Evolutionary conservation across 2,329 filamentous ascomycete genomes (phyloP).

Genomic region (Cadophora malorum): DNA sequence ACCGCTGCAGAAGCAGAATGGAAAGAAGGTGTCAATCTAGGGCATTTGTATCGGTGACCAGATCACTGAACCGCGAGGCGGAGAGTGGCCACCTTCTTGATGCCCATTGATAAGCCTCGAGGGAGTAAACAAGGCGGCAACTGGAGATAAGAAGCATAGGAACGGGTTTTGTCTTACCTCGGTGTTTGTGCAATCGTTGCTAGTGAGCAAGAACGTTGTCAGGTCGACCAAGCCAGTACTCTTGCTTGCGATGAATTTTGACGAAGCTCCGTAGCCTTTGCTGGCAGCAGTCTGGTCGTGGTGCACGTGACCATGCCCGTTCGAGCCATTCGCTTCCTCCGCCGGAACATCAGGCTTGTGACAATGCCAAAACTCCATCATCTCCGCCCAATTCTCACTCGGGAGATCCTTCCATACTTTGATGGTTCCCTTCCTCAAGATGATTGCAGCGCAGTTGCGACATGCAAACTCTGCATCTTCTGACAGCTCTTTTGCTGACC

Average conservation of each 20-base stretch:
- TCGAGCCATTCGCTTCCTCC: constrained; percentile 51
- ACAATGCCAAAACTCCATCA: constrained; percentile 99
- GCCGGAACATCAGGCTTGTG: constrained; percentile 77
- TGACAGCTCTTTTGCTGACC: constrained; percentile 60
- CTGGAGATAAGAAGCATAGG: constrained; percentile 25
- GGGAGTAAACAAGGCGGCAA: constrained; percentile 29
- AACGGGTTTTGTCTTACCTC: constrained; percentile 47
- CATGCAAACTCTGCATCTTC: constrained; percentile 45
- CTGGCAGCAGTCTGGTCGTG: constrained; percentile 54
- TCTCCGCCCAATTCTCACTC: constrained; percentile 97
- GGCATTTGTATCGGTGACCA: constrained; percentile 74
- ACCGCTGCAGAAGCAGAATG: constrained; percentile 41
- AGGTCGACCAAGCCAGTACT: constrained; percentile 82
- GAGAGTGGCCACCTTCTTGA: constrained; percentile 69
- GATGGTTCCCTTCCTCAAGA: constrained; percentile 50
- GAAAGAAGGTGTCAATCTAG: constrained; percentile 55
- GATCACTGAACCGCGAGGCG: constrained; percentile 55
- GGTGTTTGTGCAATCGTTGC: constrained; percentile 65
- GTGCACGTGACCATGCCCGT: constrained; percentile 36
- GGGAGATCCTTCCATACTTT: constrained; percentile 87
- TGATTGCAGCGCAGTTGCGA: constrained; percentile 52
- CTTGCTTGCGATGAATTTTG: constrained; percentile 68
- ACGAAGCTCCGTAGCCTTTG: constrained; percentile 86
- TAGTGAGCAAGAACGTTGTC: constrained; percentile 74
- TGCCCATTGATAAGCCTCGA: constrained; percentile 46